A percentile compares a stretch with the other conserved stretches of the same genome.
Evolutionary conservation across 2,329 filamentous ascomycete genomes (phyloP).

Genomic region (Lizonia empirigonia): DNA sequence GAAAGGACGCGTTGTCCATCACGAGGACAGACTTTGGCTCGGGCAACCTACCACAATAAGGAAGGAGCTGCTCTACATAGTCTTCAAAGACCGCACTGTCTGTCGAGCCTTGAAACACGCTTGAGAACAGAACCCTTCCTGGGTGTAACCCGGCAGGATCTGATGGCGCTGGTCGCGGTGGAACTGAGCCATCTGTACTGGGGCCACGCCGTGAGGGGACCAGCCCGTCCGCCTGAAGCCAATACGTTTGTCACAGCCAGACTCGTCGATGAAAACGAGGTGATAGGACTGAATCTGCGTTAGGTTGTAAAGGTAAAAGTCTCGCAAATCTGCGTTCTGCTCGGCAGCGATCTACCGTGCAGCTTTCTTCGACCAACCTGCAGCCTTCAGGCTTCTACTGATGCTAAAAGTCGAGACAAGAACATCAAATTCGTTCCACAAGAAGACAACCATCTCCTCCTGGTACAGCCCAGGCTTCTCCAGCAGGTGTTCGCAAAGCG

Average conservation of each 20-base stretch:
- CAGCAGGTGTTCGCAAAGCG: conserved; percentile 34
- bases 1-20: conserved; percentile 20
- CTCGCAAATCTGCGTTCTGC: conserved; percentile 43
- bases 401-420: conserved; percentile 26
- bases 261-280: conserved; percentile 48
- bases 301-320: conserved; percentile 44
- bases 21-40: conserved; percentile 18
- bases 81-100: conserved; percentile 18
- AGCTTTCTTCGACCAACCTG: conserved; percentile 42
- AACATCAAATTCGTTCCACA: conserved; percentile 34
- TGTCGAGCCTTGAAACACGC: conserved; percentile 16
- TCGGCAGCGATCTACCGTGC: conserved; percentile 40
- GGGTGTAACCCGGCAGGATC: conserved; percentile 13
- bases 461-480: conserved; percentile 38
- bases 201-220: conserved; percentile 31
- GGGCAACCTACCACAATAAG: conserved; percentile 9
- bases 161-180: conserved; percentile 15
- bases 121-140: conserved; percentile 10
- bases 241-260: conserved; percentile 46
- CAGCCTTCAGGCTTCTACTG: conserved; percentile 25
- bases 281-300: conserved; percentile 43
- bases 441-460: conserved; percentile 36
- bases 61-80: conserved; percentile 19
- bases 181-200: conserved; percentile 28
- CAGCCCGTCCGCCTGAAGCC: conserved; percentile 44